Evolutionary conservation across 306 rosid species (phyloP).

Genomic region (Gleditsia sinensis): DNA sequence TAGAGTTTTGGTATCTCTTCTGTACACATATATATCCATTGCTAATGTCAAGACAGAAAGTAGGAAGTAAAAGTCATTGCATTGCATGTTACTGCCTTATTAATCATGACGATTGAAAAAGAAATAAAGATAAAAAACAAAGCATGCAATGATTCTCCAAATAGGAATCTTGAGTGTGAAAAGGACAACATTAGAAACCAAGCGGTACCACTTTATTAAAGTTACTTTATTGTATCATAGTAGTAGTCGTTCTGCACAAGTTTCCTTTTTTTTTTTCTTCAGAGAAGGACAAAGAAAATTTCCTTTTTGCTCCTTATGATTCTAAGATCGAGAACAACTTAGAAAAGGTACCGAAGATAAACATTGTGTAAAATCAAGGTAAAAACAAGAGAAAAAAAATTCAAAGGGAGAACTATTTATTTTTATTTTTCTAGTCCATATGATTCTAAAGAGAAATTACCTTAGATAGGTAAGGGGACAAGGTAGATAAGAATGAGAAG

Average conservation of each 20-base stretch:
- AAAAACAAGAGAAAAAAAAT: too few species aligned
- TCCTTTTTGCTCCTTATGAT: not conserved
- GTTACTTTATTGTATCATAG: not conserved
- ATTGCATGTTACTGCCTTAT: not conserved
- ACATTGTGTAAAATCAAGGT: not conserved
- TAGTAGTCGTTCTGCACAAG: too few species aligned
- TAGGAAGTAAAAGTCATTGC: not conserved
- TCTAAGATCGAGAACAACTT: not conserved
- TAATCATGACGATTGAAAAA: not conserved
- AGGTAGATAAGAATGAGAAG: conserved; percentile 20
- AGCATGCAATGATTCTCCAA: not conserved
- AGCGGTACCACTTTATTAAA: not conserved
- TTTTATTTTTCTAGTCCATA: too few species aligned
- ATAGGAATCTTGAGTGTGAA: not conserved
- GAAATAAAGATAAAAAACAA: not conserved
- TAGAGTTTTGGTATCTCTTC: too few species aligned
- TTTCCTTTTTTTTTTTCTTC: too few species aligned
- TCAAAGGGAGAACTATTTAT: not conserved
- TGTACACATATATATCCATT: too few species aligned
- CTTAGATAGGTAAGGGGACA: not conserved
- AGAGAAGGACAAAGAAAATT: too few species aligned
- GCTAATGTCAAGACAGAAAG: too few species aligned
- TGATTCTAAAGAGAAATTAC: not conserved
- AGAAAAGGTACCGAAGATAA: not conserved
- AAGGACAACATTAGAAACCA: not conserved